phyloP scores from a whole-genome alignment of 129 eudicot species.

The Chrysanthemum makinoi region DNA sequence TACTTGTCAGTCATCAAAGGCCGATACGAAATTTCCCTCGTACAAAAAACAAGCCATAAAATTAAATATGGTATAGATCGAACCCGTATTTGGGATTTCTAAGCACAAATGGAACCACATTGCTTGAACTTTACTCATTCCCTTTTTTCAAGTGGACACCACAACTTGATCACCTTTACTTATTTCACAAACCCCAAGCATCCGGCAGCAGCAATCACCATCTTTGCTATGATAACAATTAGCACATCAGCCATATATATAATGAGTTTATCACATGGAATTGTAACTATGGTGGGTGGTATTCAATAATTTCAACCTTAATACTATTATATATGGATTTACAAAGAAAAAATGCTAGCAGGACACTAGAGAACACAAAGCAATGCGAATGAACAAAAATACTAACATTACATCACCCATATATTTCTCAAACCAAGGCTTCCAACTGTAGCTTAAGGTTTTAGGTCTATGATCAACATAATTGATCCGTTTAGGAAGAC shows the following conservation, averaged over 20 bases:
- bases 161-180: slow-evolving; percentile 22
- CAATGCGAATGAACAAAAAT: no score
- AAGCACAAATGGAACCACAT: slow-evolving; percentile 4
- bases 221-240: neutral
- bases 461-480: no score
- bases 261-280: slow-evolving; percentile 21
- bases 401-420: no score
- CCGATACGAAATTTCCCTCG: no score
- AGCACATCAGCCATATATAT: slow-evolving; percentile 4
- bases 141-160: slow-evolving; percentile 23
- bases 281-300: slow-evolving; percentile 7
- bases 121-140: slow-evolving; percentile 25
- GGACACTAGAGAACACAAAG: no score
- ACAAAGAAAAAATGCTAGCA: no score
- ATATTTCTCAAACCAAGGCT: no score
- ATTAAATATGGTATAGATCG: neutral
- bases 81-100: neutral
- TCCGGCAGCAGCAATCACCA: slow-evolving; percentile 1
- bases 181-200: slow-evolving; percentile 8
- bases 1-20: no score
- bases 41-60: no score
- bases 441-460: no score
- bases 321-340: neutral
- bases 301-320: slow-evolving; percentile 2
- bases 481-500: no score